These are phyloP conservation scores for Cyclanthera cordifolia DNA, from an alignment of 306 rosid species.

Conservation along the genomic window DNA sequence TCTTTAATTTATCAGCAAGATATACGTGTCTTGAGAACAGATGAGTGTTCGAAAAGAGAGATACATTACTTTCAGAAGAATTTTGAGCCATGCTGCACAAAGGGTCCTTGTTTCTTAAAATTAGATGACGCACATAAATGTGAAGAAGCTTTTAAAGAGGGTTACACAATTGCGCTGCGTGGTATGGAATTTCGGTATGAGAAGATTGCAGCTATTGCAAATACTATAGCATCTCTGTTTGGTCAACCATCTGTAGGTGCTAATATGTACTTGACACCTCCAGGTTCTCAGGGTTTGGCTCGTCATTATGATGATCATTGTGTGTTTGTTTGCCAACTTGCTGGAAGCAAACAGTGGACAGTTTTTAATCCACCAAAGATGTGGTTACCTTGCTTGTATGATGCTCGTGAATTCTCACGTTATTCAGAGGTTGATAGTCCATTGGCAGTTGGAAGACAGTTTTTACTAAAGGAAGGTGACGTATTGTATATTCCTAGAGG, in stretches of 20 bases:
- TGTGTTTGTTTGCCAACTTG: constrained; percentile 73
- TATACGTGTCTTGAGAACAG: constrained; percentile 57
- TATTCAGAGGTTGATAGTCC: constrained; percentile 33
- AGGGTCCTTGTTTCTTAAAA: constrained; percentile 34
- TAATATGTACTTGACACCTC: constrained; percentile 87
- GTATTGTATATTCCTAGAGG: constrained; percentile 80
- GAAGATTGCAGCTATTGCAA: constrained; percentile 53
- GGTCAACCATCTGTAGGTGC: constrained; percentile 87
- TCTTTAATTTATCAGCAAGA: constrained; percentile 66
- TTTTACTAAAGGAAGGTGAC: constrained; percentile 58
- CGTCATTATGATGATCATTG: constrained; percentile 81
- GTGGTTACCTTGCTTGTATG: constrained; percentile 63
- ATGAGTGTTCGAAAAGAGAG: constrained; percentile 39
- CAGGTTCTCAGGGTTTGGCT: constrained; percentile 74
- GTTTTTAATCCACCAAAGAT: constrained; percentile 36
- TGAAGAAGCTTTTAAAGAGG: constrained; percentile 57
- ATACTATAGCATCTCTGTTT: constrained; percentile 53
- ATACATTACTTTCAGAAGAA: constrained; percentile 43
- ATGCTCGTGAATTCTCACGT: constrained; percentile 26
- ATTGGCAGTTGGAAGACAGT: constrained; percentile 26
- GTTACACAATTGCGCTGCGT: constrained; percentile 69
- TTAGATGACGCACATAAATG: constrained; percentile 34
- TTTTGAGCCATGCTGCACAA: constrained; percentile 20
- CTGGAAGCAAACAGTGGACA: constrained; percentile 64
- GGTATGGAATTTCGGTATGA: constrained; percentile 69